A percentile compares a stretch with the other conserved stretches of the same genome.
Evolutionary conservation across 164 flowering plant genomes (phyloP).

Genomic region (Stephania japonica): DNA sequence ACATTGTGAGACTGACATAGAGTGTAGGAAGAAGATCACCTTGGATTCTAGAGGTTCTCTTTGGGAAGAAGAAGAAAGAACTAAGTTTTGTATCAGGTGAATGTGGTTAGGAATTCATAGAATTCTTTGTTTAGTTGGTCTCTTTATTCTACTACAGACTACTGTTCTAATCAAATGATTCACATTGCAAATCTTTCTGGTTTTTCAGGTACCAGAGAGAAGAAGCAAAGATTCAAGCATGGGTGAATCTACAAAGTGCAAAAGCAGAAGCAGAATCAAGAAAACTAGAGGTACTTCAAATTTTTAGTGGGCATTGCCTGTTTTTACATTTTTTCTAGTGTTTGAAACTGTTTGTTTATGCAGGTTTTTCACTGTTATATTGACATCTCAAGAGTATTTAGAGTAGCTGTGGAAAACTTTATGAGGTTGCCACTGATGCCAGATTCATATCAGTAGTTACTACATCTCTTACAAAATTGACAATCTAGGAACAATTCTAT

Average conservation of each 20-base stretch:
- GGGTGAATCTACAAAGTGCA: conserved; percentile 90
- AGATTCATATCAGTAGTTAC: neutral
- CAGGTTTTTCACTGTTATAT: no score
- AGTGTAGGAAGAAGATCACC: conserved; percentile 23
- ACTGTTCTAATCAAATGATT: neutral
- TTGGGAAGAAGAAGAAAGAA: conserved; percentile 76
- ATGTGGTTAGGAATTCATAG: neutral
- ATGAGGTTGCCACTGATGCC: neutral
- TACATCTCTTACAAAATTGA: neutral
- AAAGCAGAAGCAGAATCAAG: conserved; percentile 92
- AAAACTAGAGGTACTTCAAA: conserved; percentile 58
- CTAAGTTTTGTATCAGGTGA: conserved; percentile 56
- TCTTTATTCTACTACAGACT: neutral
- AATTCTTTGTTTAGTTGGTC: neutral
- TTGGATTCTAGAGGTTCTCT: conserved; percentile 43
- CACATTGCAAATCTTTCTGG: neutral
- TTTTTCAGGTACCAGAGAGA: conserved; percentile 70
- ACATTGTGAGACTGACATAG: conserved; percentile 46
- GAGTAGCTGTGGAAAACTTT: neutral
- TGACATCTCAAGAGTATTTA: neutral
- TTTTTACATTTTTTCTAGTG: neutral
- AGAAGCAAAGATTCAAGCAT: conserved; percentile 88
- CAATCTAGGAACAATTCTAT: neutral
- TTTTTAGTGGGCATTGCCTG: neutral
- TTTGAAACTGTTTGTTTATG: no score